Percentiles rank a stretch among this genome's conserved stretches.
phyloP scores from a whole-genome alignment of 225 moss, liverwort and hornwort genomes.

The Bryoerythrophyllum caledonicum region DNA sequence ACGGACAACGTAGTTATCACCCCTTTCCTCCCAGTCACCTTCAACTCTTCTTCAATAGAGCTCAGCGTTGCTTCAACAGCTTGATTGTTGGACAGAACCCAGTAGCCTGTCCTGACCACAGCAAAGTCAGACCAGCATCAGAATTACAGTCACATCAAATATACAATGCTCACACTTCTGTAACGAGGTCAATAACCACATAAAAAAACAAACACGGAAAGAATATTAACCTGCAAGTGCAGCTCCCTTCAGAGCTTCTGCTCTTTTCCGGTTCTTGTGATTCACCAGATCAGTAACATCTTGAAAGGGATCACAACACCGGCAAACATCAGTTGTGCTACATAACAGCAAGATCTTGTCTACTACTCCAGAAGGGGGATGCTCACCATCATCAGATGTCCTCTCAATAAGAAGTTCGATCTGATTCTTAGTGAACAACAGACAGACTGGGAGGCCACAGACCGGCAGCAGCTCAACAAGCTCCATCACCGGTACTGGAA shows the following conservation, averaged over 20 bases:
- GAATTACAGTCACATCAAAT: background rate
- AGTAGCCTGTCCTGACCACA: slow-evolving; percentile 76
- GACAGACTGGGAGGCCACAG: slow-evolving; percentile 39
- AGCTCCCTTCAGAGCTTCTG: slow-evolving; percentile 64
- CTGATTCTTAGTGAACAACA: slow-evolving; percentile 43
- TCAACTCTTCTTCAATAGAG: slow-evolving; percentile 37
- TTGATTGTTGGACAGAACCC: slow-evolving; percentile 50
- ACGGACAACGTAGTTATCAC: slow-evolving; percentile 48
- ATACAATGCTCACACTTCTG: too few species aligned
- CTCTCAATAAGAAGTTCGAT: slow-evolving; percentile 45
- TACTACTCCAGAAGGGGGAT: background rate
- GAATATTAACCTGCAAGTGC: slow-evolving; percentile 72
- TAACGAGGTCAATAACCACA: background rate
- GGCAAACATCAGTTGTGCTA: slow-evolving; percentile 5
- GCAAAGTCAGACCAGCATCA: slow-evolving; percentile 30
- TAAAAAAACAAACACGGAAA: slow-evolving; percentile 9
- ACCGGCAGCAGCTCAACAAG: slow-evolving; percentile 60
- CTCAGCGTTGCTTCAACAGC: slow-evolving; percentile 23
- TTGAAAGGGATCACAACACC: slow-evolving; percentile 19
- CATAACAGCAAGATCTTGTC: background rate
- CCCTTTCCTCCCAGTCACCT: slow-evolving; percentile 45
- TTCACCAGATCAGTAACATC: slow-evolving; percentile 36
- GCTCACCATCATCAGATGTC: slow-evolving; percentile 52
- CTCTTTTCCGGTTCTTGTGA: slow-evolving; percentile 20
- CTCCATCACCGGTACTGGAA: slow-evolving; percentile 31